Conservation (phyloP, 1,139 yeast genomes). For the Blastobotrys indianensis region DNA sequence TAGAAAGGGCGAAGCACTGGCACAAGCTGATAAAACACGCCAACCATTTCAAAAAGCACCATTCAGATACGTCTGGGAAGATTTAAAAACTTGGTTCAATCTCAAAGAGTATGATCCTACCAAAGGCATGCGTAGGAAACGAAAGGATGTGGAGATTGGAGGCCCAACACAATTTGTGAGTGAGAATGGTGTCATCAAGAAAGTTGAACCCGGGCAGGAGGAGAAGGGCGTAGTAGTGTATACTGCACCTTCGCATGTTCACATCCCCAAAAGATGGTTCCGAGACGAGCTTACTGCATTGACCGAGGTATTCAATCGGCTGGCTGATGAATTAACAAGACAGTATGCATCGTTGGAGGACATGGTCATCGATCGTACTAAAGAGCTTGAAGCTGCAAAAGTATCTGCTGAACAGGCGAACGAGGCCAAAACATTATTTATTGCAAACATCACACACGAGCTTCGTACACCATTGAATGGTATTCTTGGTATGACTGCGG, state of each 20-base stretch:
- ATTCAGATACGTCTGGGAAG: too few species aligned
- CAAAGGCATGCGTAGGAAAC: too few species aligned
- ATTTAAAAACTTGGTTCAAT: too few species aligned
- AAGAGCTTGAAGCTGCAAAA: constrained; percentile 81
- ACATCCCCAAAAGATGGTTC: constrained; percentile 53
- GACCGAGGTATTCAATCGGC: constrained; percentile 81
- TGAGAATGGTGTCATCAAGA: too few species aligned
- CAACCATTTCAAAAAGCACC: too few species aligned
- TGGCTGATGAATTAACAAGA: constrained; percentile 81
- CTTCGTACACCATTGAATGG: constrained; percentile 93
- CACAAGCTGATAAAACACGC: too few species aligned
- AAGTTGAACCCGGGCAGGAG: too few species aligned
- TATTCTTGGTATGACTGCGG: constrained; percentile 91
- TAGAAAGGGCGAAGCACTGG: too few species aligned
- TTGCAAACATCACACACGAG: constrained; percentile 95
- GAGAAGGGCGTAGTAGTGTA: too few species aligned
- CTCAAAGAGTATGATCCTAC: too few species aligned
- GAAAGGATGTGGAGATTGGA: too few species aligned
- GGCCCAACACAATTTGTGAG: too few species aligned
- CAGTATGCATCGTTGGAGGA: constrained; percentile 85
- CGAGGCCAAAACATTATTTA: constrained; percentile 89
- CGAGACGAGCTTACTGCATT: constrained; percentile 84
- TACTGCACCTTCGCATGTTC: constrained; percentile 40
- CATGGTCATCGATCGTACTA: constrained; percentile 81
- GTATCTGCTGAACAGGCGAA: constrained; percentile 90